Conservation (phyloP, 1,139 yeast genomes). For the Geotrichum histeridarum region DNA sequence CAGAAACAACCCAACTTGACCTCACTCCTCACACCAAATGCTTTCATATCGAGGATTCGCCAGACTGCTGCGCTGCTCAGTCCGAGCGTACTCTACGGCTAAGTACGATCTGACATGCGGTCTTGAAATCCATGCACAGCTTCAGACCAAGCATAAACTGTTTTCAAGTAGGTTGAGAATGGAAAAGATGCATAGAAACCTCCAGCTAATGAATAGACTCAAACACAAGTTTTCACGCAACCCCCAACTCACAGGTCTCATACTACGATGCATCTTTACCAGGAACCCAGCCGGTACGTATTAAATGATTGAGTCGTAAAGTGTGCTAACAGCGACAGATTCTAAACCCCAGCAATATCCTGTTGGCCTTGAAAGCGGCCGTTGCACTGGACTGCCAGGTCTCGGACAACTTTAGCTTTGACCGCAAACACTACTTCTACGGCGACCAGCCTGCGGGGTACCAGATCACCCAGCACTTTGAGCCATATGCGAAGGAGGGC, state of each 20-base stretch:
- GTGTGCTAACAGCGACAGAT: slow-evolving; percentile 19
- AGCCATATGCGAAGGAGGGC: slow-evolving; percentile 75
- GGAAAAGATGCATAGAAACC: slow-evolving; percentile 2
- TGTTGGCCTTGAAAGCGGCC: slow-evolving; percentile 68
- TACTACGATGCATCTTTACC: slow-evolving; percentile 85
- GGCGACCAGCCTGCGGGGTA: slow-evolving; percentile 96
- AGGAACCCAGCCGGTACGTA: slow-evolving; percentile 72
- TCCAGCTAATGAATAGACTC: slow-evolving; percentile 31
- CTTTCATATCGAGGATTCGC: background rate
- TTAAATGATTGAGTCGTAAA: background rate
- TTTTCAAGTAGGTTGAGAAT: slow-evolving; percentile 51
- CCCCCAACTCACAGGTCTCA: slow-evolving; percentile 68
- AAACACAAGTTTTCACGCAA: slow-evolving; percentile 42
- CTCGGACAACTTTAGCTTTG: slow-evolving; percentile 60
- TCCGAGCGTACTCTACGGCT: slow-evolving; percentile 5
- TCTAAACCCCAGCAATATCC: slow-evolving; percentile 69
- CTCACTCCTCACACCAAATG: slow-evolving; percentile 1
- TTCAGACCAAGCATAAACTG: slow-evolving; percentile 65
- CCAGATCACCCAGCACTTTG: slow-evolving; percentile 86
- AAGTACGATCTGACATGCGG: slow-evolving; percentile 66
- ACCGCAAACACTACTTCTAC: slow-evolving; percentile 91
- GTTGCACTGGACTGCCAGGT: slow-evolving; percentile 62
- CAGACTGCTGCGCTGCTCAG: background rate
- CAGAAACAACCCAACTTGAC: background rate
- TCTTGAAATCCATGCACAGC: slow-evolving; percentile 86